Evolutionary conservation across 345 rosid genomes (phyloP), one percentile per base, ranked within the genome.

Genomic region (Euphorbia pulcherrima): DNA sequence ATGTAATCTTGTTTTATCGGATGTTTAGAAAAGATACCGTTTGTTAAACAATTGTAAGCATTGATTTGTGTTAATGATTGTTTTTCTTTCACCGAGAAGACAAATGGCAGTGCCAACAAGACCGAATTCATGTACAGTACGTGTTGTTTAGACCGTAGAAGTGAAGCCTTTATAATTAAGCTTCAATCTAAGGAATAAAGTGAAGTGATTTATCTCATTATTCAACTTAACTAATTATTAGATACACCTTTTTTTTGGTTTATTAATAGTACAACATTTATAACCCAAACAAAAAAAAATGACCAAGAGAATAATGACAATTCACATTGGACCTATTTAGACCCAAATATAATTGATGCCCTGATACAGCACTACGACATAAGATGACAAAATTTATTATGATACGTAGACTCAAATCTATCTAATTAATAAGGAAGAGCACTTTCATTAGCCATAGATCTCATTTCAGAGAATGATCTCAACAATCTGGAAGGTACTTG

Each of bases 111-210:
- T n/a, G n/a, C n/a, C 92, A 24, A 81, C 95, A 0, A 68, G 89
- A 53, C 85, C 44, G 97, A 92, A 82, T 87, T 90, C n/a, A n/a
- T n/a, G n/a, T n/a, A n/a, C 71, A 92, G 90, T 72, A 85, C 90
- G 97, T 92, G 77, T 78, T 92, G 98, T 64, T 72, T 92, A 47
- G 96, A 86, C 40, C 90, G 98, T 52, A 75, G 65, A 27, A 83
- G 75, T n/a, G n/a, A n/a, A n/a, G n/a, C n/a, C n/a, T 33, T 33
- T 33, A 33, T 33, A 7, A 33, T 3, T 33, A 33, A 41, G 12
- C 11, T 7, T 41, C 14, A 1, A 41, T 41, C 2, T 41, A 41
- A 41, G 47, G 47, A 8, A 41, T 7, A 41, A 41, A 2, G 14
- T 7, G 47, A 41, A 41, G 14, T 41, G 1, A 7, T 12, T 12